Conservation (phyloP, 1,139 yeast species). For the Pichiaceae sp. region DNA sequence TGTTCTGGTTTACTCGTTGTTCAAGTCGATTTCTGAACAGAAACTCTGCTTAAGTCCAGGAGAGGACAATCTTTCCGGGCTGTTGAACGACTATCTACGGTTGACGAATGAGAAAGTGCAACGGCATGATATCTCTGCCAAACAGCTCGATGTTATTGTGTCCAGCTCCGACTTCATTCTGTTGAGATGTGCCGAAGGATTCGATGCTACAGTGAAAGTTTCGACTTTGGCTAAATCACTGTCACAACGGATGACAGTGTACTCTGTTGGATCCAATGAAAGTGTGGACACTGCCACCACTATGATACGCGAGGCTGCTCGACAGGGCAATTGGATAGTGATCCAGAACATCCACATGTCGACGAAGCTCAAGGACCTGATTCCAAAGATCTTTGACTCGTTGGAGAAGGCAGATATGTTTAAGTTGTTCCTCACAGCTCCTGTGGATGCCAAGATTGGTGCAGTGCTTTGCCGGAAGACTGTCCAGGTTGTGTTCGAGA, state of each 20-base stretch:
- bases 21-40: neutral
- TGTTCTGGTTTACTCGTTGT: constrained; percentile 12
- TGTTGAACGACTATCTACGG: neutral
- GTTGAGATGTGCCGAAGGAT: constrained; percentile 52
- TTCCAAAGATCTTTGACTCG: constrained; percentile 38
- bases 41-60: neutral
- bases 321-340: constrained; percentile 56
- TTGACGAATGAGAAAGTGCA: neutral
- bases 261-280: constrained; percentile 76
- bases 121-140: neutral
- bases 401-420: constrained; percentile 25
- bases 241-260: constrained; percentile 27
- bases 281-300: constrained; percentile 49
- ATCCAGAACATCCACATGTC: constrained; percentile 77
- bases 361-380: constrained; percentile 46
- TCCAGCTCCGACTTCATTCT: constrained; percentile 25
- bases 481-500: constrained; percentile 50
- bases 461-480: constrained; percentile 43
- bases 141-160: constrained; percentile 5
- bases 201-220: constrained; percentile 58
- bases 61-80: neutral
- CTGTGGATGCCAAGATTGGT: constrained; percentile 43
- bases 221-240: constrained; percentile 31
- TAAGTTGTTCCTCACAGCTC: constrained; percentile 55
- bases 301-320: constrained; percentile 38